Conservation (phyloP, 78 protist genomes). For the Monosiga brevicollis region DNA sequence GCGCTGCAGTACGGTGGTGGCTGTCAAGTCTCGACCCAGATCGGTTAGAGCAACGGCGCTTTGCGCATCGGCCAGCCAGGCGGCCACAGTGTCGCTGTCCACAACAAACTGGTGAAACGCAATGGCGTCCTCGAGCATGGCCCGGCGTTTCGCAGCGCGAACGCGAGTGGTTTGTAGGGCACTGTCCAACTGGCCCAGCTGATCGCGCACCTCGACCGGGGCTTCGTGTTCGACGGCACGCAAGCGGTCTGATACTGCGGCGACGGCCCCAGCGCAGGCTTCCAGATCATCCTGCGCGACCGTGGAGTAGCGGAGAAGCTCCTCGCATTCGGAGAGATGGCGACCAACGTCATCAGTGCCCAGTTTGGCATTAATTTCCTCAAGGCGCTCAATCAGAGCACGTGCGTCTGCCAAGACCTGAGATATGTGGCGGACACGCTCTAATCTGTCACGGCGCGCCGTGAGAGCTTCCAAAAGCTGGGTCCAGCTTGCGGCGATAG, state of each 20-base stretch:
- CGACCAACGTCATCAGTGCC: neutral
- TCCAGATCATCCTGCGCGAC: neutral
- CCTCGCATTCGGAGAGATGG: neutral
- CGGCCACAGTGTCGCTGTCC: neutral
- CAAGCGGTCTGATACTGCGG: neutral
- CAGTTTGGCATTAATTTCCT: neutral
- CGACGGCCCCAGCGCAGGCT: neutral
- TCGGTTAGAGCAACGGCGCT: neutral
- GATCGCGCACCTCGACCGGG: neutral
- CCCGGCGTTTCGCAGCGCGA: neutral
- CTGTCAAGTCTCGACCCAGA: neutral
- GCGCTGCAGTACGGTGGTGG: neutral
- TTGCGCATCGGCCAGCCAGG: neutral
- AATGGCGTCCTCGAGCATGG: neutral
- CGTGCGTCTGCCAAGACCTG: neutral
- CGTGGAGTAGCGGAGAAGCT: neutral
- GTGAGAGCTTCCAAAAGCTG: neutral
- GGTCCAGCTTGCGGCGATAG: neutral
- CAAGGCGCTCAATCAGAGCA: neutral
- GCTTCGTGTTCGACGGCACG: neutral
- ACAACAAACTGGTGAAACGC: neutral
- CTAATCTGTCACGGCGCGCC: neutral
- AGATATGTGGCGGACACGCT: no score
- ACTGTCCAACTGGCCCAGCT: neutral
- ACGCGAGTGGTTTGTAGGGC: neutral